Percentiles rank a stretch among this genome's conserved stretches.
phyloP scores from a whole-genome alignment of 2,329 filamentous ascomycete genomes.

The Achaetomium macrosporum region DNA sequence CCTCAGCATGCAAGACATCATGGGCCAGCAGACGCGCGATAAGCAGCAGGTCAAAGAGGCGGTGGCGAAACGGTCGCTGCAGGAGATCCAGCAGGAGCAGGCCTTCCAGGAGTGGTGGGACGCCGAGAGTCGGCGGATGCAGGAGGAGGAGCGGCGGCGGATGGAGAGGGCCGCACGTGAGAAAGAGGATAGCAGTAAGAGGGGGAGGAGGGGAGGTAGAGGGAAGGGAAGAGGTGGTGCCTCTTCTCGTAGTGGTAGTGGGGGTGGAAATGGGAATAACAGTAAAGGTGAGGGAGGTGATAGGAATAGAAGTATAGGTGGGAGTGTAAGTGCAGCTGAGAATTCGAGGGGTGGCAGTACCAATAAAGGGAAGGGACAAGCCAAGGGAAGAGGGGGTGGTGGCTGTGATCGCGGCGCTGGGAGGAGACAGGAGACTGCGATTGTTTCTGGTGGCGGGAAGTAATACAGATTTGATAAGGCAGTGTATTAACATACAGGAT shows the following conservation, averaged over 20 bases:
- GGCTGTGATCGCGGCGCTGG: neutral
- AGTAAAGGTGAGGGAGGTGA: neutral
- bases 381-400: neutral
- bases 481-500: too few species aligned
- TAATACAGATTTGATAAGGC: too few species aligned
- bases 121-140: constrained; percentile 67
- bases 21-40: constrained; percentile 78
- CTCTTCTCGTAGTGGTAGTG: neutral
- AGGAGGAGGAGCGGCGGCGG: constrained; percentile 41
- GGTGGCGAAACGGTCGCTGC: constrained; percentile 77
- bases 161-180: constrained; percentile 9
- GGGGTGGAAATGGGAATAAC: neutral
- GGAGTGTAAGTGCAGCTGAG: neutral
- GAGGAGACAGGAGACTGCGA: neutral
- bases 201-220: constrained; percentile 33
- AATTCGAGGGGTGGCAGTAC: neutral
- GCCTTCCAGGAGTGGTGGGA: constrained; percentile 98
- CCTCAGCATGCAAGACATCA: constrained; percentile 79
- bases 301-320: neutral
- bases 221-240: neutral
- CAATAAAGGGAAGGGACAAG: neutral
- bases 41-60: constrained; percentile 79
- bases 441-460: too few species aligned
- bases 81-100: constrained; percentile 95
- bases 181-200: constrained; percentile 24